These are phyloP conservation scores for Russula dissimulans DNA, from an alignment of 768 basidiomycete species.

Conservation along the genomic window DNA sequence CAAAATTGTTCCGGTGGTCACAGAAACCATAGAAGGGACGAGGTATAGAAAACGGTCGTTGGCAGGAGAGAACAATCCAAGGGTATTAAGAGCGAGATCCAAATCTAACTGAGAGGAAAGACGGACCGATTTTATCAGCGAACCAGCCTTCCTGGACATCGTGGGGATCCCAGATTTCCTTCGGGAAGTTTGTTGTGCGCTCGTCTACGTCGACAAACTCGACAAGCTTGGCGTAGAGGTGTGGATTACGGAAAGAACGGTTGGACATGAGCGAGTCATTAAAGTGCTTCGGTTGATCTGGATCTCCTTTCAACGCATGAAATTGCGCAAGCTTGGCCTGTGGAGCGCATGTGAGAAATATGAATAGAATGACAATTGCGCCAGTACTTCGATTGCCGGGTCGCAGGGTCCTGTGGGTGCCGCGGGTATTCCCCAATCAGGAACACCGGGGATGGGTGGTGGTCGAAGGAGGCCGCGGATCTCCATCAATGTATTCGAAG, in stretches of 20 bases:
- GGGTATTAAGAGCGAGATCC: not conserved
- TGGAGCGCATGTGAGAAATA: not conserved
- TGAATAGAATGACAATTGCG: not conserved
- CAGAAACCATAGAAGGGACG: not conserved
- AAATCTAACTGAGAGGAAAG: not conserved
- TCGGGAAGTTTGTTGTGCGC: slow-evolving; percentile 71
- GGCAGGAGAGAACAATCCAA: not conserved
- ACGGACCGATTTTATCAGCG: slow-evolving; percentile 70
- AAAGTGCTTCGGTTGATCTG: slow-evolving; percentile 70
- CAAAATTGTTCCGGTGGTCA: not conserved
- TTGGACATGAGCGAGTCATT: slow-evolving; percentile 93
- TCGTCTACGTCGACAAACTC: slow-evolving; percentile 92
- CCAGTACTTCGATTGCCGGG: slow-evolving; percentile 49
- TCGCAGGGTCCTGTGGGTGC: slow-evolving; percentile 47
- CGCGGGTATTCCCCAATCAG: slow-evolving; percentile 73
- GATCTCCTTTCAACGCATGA: slow-evolving; percentile 55
- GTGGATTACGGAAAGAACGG: slow-evolving; percentile 90
- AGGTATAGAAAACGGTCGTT: not conserved
- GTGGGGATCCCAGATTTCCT: slow-evolving; percentile 63
- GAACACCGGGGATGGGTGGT: slow-evolving; percentile 50
- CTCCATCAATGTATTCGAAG: slow-evolving; percentile 36
- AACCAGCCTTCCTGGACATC: slow-evolving; percentile 60
- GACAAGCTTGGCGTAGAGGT: slow-evolving; percentile 91
- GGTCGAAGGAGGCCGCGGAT: slow-evolving; percentile 53
- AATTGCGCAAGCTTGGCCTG: slow-evolving; percentile 81